A percentile compares a stretch with the other conserved stretches of the same genome.
These are phyloP conservation scores for Bacidia rubella DNA, from an alignment of 495 filamentous ascomycete species.

Conservation along the genomic window DNA sequence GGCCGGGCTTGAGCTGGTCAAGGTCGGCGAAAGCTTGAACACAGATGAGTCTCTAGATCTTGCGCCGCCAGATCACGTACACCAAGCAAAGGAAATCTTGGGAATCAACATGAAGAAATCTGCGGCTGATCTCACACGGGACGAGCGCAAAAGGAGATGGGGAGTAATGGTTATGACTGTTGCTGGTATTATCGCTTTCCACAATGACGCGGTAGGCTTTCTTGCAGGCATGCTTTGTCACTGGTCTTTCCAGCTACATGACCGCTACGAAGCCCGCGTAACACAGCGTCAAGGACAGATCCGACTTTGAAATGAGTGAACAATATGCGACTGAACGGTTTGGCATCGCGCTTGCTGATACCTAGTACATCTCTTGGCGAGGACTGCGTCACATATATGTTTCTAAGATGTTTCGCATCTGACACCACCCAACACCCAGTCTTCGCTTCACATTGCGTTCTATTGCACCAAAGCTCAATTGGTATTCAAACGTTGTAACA, in stretches of 20 bases:
- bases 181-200: conserved; percentile 68
- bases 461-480: too few relatives aligned
- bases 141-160: conserved; percentile 58
- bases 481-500: too few relatives aligned
- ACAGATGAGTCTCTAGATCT: conserved; percentile 20
- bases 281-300: too few relatives aligned
- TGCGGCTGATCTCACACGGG: conserved; percentile 35
- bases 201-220: conserved; percentile 81
- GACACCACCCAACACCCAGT: too few relatives aligned
- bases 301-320: too few relatives aligned
- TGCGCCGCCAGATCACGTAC: neutral
- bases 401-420: too few relatives aligned
- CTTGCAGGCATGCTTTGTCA: conserved; percentile 63
- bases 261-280: neutral
- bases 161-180: conserved; percentile 80
- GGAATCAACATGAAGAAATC: conserved; percentile 18
- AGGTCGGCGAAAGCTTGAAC: conserved; percentile 72
- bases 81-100: neutral
- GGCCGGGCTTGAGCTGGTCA: conserved; percentile 71
- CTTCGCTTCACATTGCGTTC: too few relatives aligned
- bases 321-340: too few relatives aligned
- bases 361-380: too few relatives aligned
- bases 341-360: too few relatives aligned
- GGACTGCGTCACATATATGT: too few relatives aligned
- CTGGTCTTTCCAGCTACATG: conserved; percentile 35